Conservation (phyloP, 176 grass and related monocot species). For the Dendrocalamus sinicus region DNA sequence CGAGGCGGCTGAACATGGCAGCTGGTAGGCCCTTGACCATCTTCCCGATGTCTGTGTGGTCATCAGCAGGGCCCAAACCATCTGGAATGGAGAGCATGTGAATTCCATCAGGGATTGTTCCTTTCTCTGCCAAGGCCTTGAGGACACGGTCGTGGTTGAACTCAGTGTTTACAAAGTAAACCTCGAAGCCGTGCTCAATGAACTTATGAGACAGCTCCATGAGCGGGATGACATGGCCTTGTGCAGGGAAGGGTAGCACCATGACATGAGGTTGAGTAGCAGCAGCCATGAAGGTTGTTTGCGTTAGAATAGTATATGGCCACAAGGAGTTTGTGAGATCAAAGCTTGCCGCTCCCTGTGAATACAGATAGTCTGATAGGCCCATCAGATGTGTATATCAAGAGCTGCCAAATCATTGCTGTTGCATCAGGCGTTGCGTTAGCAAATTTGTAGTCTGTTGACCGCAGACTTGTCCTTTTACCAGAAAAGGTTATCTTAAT, state of each 20-base stretch:
- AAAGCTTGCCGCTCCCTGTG: slow-evolving; percentile 1
- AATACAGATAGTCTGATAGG: slow-evolving; percentile 2
- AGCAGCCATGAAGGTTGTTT: slow-evolving; percentile 38
- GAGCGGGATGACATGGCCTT: slow-evolving; percentile 74
- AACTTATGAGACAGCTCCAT: slow-evolving; percentile 66
- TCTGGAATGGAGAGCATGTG: slow-evolving; percentile 67
- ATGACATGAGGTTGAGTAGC: slow-evolving; percentile 56
- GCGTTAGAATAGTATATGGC: background rate
- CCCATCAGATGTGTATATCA: slow-evolving; percentile 18
- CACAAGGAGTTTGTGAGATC: slow-evolving; percentile 5
- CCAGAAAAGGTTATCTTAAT: slow-evolving; percentile 20
- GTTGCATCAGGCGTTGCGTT: slow-evolving; percentile 35
- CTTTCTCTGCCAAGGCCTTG: slow-evolving; percentile 45
- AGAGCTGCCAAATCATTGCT: slow-evolving; percentile 6
- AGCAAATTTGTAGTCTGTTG: slow-evolving; percentile 29
- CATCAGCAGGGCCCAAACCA: slow-evolving; percentile 63
- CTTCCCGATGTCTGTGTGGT: slow-evolving; percentile 51
- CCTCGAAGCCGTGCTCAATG: slow-evolving; percentile 49
- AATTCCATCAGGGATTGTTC: slow-evolving; percentile 41
- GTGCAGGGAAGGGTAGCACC: slow-evolving; percentile 60
- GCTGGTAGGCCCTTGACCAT: slow-evolving; percentile 31
- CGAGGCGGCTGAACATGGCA: slow-evolving; percentile 49
- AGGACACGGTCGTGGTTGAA: slow-evolving; percentile 61
- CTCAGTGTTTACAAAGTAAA: slow-evolving; percentile 67
- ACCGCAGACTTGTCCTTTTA: background rate